These are phyloP conservation scores for Penicillium pancosmium DNA, from an alignment of 495 filamentous ascomycete genomes.

Conservation along the genomic window DNA sequence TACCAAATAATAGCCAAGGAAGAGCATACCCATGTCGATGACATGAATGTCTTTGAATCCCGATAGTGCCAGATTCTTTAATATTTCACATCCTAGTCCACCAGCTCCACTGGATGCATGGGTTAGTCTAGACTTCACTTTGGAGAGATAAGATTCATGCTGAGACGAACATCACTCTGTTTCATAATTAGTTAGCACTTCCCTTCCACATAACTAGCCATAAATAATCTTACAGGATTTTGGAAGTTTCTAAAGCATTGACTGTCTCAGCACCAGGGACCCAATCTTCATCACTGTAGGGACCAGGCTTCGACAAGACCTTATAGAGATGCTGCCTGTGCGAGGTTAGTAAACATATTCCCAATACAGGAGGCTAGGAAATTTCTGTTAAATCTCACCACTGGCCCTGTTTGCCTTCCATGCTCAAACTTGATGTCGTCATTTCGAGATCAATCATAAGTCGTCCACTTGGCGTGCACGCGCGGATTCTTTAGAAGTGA, in stretches of 20 bases:
- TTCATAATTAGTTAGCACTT: slow-evolving; percentile 23
- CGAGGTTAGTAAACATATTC: slow-evolving; percentile 19
- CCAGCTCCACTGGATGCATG: slow-evolving; percentile 73
- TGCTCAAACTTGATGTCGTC: slow-evolving; percentile 14
- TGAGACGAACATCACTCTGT: slow-evolving; percentile 42
- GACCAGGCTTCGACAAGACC: slow-evolving; percentile 73
- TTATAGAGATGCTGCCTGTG: slow-evolving; percentile 78
- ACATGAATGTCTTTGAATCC: slow-evolving; percentile 98
- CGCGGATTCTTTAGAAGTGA: neutral
- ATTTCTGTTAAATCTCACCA: slow-evolving; percentile 2
- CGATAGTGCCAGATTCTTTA: slow-evolving; percentile 94
- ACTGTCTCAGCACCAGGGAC: slow-evolving; percentile 65
- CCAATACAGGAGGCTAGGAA: neutral
- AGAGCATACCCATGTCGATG: slow-evolving; percentile 86
- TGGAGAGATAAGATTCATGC: neutral
- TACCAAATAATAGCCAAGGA: neutral
- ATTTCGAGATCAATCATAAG: slow-evolving; percentile 5
- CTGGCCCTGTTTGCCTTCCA: neutral
- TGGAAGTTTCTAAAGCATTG: slow-evolving; percentile 60
- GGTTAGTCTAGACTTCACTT: slow-evolving; percentile 11
- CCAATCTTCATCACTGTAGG: slow-evolving; percentile 75
- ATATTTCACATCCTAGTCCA: slow-evolving; percentile 92
- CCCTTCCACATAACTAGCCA: neutral
- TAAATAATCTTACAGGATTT: slow-evolving; percentile 62
- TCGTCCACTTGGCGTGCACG: neutral